Evolutionary conservation across 73 alveolate genomes (phyloP), one percentile per base, ranked within the genome.

Genomic region (Paramecium octaurelia): DNA sequence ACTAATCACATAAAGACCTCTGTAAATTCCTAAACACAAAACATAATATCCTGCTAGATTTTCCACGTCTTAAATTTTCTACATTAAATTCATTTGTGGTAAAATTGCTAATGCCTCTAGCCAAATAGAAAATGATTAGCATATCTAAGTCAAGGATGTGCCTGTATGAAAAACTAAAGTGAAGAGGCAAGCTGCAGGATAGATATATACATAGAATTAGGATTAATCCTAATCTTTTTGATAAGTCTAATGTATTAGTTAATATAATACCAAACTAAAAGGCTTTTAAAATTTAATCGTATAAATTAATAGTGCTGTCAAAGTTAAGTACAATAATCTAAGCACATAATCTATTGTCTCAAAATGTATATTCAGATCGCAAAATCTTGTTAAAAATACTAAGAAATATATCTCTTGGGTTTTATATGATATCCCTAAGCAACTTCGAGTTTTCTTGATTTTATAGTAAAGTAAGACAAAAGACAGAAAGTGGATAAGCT

Each of bases 1-100:
- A 64, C 84, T 64, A 27, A 64, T 64, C 23, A 64, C 46, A 27
- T 64, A 64, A 34, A 64, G 84, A 0, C 84, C 84, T 64, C 84
- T 64, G 8, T 64, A 64, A 2, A 64, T 3, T 6, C 84, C 84
- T 64, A 64, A n/a, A n/a, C 18, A 64, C 3, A 64, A 16, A 2
- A 64, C 84, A 64, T 64, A 64, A 14, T 64, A 64, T 64, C 84
- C 84, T 64, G 84, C 46, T 34, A 64, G 27, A 64, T 64, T 64
- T 24, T 64, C 84, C 4, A 64, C 84, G 3, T 64, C 84, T 64
- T 64, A 12, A 12, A 64, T 64, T 64, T 64, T 64, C 21, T 34
- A 34, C 84, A 64, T 64, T 34, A 64, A 9, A 64, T 64, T 64
- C 84, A 64, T 31, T 34, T 64, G 29, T 64, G 84, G 84, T 31